Base-by-base conservation (phyloP, 2,329 filamentous ascomycete genomes). In the Talaromyces sp. region DNA sequence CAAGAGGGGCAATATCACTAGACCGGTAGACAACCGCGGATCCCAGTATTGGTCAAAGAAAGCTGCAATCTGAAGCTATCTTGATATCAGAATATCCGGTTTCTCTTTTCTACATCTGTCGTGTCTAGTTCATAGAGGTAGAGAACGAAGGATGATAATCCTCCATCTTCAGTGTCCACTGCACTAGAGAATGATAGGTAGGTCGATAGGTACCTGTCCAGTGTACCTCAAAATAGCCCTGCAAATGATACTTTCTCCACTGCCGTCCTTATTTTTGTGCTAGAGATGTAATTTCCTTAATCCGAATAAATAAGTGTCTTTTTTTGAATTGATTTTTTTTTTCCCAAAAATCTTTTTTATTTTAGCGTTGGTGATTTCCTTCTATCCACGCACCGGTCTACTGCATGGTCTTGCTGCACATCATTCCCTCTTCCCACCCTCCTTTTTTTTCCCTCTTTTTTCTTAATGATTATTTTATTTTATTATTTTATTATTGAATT, bases 391-490 rank as follows among this genome's bases (percentile, higher is more conserved):
- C 57, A 59, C 58, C 47, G 32, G 30, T 51, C 19, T 49, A 43
- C 57, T 63, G 57, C 63, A 62, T 60, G 36, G 10, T 16, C 9
- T 27, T 39, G 50, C 61, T 66, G 65, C 64, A 66, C 55, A 66
- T 67, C 65, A 67, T 68, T 53, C 51, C 48, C 50, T 19, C 27
- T 32, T 32, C 29, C 35, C 39, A 9, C 44, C 33, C 43, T 33
- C 29, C 14, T 35, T 16, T 30, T 37, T 29, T 8, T 13, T 22
- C n/a, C n/a, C n/a, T n/a, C n/a, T n/a, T n/a, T n/a, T n/a, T n/a
- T n/a, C n/a, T n/a, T n/a, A n/a, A n/a, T n/a, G n/a, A n/a, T n/a
- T n/a, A n/a, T 43, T 43, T 5, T 29, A 20, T 47, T 41, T 7
- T 48, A 27, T 30, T 3, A 20, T 41, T 20, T 41, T 41, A 11